Evolutionary conservation across 257 asterid genomes (phyloP).

Genomic region (Solanum stenotomum): DNA sequence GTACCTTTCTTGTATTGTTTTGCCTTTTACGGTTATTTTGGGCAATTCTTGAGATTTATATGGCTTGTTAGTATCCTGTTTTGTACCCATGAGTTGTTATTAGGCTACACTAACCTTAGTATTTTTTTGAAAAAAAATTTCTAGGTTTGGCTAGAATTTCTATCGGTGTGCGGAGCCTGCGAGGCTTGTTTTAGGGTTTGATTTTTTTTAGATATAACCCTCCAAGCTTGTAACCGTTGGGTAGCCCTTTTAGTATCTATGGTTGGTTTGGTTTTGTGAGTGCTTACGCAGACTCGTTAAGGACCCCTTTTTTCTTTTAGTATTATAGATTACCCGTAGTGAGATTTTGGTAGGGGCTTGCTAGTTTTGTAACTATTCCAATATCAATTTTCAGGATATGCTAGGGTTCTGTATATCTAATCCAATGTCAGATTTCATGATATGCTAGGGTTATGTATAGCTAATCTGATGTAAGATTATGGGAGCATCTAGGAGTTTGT

Average conservation of each 20-base stretch:
- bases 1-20: neutral
- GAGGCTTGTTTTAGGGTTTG: neutral
- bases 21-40: neutral
- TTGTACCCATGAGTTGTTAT: neutral
- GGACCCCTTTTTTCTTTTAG: neutral
- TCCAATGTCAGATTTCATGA: too few relatives aligned
- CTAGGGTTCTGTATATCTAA: neutral
- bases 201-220: neutral
- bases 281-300: too few relatives aligned
- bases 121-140: too few relatives aligned
- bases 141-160: neutral
- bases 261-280: neutral
- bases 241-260: neutral
- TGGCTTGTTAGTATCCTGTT: neutral
- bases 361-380: too few relatives aligned
- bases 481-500: neutral
- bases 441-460: neutral
- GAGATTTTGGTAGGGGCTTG: neutral
- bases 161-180: too few relatives aligned
- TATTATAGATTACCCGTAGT: neutral
- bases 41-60: neutral
- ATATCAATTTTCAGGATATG: neutral
- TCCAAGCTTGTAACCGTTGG: neutral
- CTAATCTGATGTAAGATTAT: neutral
- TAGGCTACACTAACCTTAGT: neutral